These are phyloP conservation scores for Rostrohypoxylon terebratum DNA, from an alignment of 495 filamentous ascomycete species.

Conservation along the genomic window DNA sequence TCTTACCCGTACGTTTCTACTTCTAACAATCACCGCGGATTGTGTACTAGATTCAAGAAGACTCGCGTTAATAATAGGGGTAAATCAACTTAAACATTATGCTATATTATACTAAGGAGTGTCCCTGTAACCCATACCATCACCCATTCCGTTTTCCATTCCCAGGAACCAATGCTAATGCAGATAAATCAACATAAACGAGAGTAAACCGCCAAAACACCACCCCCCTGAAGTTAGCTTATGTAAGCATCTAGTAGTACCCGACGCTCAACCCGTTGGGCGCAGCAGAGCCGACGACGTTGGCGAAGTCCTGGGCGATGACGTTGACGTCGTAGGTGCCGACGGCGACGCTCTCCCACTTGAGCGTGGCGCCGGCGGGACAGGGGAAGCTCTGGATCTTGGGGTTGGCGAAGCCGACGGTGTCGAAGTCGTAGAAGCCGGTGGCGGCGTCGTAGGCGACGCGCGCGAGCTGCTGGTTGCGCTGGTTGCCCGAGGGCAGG, in stretches of 20 bases:
- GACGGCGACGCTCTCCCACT: constrained; percentile 44
- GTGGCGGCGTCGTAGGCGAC: constrained; percentile 31
- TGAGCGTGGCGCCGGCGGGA: constrained; percentile 33
- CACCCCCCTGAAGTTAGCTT: too few species aligned
- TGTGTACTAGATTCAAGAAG: neutral
- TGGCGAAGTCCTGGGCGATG: constrained; percentile 39
- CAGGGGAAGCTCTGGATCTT: constrained; percentile 41
- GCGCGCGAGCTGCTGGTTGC: constrained; percentile 38
- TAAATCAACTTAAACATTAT: neutral
- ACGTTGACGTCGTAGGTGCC: constrained; percentile 37
- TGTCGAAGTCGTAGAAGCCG: constrained; percentile 40
- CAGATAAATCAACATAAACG: constrained; percentile 13
- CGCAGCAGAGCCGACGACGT: constrained; percentile 22
- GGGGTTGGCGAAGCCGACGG: constrained; percentile 30
- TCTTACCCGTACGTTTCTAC: too few species aligned
- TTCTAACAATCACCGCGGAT: neutral
- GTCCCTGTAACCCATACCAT: neutral
- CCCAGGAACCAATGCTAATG: constrained; percentile 15
- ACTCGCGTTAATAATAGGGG: neutral
- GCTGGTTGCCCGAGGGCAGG: constrained; percentile 37
- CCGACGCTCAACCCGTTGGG: constrained; percentile 45
- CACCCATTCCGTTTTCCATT: neutral
- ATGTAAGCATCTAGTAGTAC: neutral
- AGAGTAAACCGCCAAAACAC: neutral
- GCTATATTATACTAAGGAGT: neutral